phyloP scores from a whole-genome alignment of 768 basidiomycete species.

The Boletellus ananas region DNA sequence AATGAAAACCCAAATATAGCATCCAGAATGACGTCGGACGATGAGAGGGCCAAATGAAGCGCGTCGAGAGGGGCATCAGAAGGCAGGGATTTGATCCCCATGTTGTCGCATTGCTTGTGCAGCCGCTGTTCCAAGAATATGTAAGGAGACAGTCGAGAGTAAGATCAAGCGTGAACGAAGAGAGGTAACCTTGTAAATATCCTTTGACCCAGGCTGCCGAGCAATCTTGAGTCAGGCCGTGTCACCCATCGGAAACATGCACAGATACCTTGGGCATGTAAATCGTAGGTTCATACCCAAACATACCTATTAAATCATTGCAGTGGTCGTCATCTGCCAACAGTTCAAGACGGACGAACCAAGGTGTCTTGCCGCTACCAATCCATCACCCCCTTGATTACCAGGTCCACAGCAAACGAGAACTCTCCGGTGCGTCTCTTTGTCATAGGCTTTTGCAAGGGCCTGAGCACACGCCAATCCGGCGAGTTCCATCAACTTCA shows the following conservation, averaged over 20 bases:
- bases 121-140: constrained; percentile 50
- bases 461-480: constrained; percentile 92
- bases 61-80: constrained; percentile 43
- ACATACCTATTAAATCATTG: constrained; percentile 58
- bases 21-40: constrained; percentile 84
- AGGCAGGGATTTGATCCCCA: constrained; percentile 72
- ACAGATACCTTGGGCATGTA: constrained; percentile 85
- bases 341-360: constrained; percentile 41
- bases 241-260: neutral
- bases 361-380: constrained; percentile 94
- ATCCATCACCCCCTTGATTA: constrained; percentile 95
- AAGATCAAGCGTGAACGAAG: neutral
- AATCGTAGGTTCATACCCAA: constrained; percentile 84
- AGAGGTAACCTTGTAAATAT: constrained; percentile 72
- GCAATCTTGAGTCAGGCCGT: neutral
- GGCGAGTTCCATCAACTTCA: constrained; percentile 92
- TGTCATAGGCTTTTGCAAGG: constrained; percentile 71
- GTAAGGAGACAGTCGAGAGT: neutral
- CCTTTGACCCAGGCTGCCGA: constrained; percentile 83
- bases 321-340: neutral
- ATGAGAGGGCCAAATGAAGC: constrained; percentile 47
- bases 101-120: constrained; percentile 82
- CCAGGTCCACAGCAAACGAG: constrained; percentile 98
- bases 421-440: constrained; percentile 66
- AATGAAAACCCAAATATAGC: constrained; percentile 99